Conservation (phyloP, 2,329 filamentous ascomycete genomes). For the Talaromyces sp. region DNA sequence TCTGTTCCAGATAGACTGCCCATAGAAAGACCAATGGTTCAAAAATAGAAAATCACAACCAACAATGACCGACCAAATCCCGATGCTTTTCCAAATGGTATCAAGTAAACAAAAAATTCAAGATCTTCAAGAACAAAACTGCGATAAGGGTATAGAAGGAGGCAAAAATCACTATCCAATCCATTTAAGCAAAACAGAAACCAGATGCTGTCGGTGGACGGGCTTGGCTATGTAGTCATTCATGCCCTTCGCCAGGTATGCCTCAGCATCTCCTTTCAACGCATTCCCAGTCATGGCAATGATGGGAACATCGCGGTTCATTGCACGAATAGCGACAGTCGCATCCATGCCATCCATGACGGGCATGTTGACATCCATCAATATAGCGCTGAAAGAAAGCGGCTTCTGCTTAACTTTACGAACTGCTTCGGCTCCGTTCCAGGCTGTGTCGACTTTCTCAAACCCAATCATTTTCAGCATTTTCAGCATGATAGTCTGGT, state of each 20-base stretch:
- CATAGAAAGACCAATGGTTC: neutral
- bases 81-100: neutral
- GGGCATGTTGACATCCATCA: slow-evolving; percentile 47
- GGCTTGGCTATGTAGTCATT: slow-evolving; percentile 53
- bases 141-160: neutral
- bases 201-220: slow-evolving; percentile 44
- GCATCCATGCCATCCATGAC: slow-evolving; percentile 42
- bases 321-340: slow-evolving; percentile 36
- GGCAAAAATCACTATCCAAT: slow-evolving; percentile 19
- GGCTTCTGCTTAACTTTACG: slow-evolving; percentile 37
- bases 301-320: slow-evolving; percentile 40
- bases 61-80: neutral
- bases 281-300: slow-evolving; percentile 54
- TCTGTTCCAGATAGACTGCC: neutral
- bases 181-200: slow-evolving; percentile 39
- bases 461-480: slow-evolving; percentile 36
- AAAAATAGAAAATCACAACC: neutral
- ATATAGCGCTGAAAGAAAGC: slow-evolving; percentile 37
- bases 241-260: slow-evolving; percentile 50
- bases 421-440: slow-evolving; percentile 41
- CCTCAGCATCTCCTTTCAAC: slow-evolving; percentile 50
- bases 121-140: neutral
- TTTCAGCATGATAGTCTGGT: slow-evolving; percentile 37
- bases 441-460: slow-evolving; percentile 36
- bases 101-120: neutral